Conservation (phyloP, 257 asterid species). For the Plantago major region DNA sequence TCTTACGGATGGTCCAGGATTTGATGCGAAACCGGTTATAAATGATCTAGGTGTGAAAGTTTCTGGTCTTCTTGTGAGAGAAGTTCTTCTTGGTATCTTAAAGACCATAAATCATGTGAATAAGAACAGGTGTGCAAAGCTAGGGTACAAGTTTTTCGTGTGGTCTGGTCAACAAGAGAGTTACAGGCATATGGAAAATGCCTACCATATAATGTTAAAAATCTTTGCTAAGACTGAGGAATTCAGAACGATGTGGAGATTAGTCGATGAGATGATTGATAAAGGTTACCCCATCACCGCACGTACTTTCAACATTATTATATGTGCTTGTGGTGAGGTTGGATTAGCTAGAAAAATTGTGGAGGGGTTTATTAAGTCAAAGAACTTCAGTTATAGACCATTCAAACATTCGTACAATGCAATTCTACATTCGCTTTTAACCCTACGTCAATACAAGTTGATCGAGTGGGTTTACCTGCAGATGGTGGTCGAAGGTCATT, state of each 20-base stretch:
- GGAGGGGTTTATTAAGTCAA: constrained; percentile 81
- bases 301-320: constrained; percentile 77
- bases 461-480: constrained; percentile 90
- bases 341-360: constrained; percentile 83
- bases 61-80: constrained; percentile 84
- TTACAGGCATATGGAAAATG: constrained; percentile 57
- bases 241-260: constrained; percentile 89
- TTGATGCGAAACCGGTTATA: constrained; percentile 52
- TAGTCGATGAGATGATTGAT: constrained; percentile 78
- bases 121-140: constrained; percentile 68
- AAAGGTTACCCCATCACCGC: constrained; percentile 81
- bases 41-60: constrained; percentile 48
- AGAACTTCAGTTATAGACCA: constrained; percentile 79
- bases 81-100: constrained; percentile 69
- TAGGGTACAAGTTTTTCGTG: constrained; percentile 84
- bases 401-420: constrained; percentile 78
- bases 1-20: constrained; percentile 72
- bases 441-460: constrained; percentile 58
- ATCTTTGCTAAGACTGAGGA: constrained; percentile 81
- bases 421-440: constrained; percentile 66
- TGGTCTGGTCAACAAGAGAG: constrained; percentile 85
- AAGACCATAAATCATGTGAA: constrained; percentile 48
- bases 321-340: constrained; percentile 88
- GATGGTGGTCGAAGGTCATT: constrained; percentile 74
- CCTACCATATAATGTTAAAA: constrained; percentile 71